phyloP scores from a whole-genome alignment of 805 yeast species.

The Candida chauliodis region DNA sequence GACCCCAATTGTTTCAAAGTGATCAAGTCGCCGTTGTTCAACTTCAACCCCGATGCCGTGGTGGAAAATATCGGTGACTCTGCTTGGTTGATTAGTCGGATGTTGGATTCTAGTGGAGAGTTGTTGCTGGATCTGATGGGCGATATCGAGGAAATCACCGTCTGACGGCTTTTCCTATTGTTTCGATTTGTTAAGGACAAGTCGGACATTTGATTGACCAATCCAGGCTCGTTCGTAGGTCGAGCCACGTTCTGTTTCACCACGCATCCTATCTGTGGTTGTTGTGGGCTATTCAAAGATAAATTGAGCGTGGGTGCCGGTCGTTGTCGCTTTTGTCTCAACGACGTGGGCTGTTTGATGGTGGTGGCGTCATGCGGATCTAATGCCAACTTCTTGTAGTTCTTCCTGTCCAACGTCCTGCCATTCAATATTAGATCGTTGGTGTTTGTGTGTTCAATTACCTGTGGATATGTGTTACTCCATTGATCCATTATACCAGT shows the following conservation, averaged over 20 bases:
- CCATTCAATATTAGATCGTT: slow-evolving; percentile 24
- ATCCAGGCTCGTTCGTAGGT: slow-evolving; percentile 14
- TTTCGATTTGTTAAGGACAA: slow-evolving; percentile 17
- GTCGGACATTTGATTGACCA: slow-evolving; percentile 25
- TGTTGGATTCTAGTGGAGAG: slow-evolving; percentile 16
- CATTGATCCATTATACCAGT: too few relatives aligned
- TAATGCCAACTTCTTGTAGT: slow-evolving; percentile 34
- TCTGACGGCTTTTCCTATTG: slow-evolving; percentile 28
- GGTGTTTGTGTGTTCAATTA: too few relatives aligned
- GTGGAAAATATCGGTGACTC: slow-evolving; percentile 25
- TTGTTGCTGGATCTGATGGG: slow-evolving; percentile 32
- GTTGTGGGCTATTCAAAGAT: not conserved
- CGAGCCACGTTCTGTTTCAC: slow-evolving; percentile 7
- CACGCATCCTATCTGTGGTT: slow-evolving; percentile 2
- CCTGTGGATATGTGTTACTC: too few relatives aligned
- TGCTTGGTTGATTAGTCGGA: slow-evolving; percentile 7
- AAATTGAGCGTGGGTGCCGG: slow-evolving; percentile 31
- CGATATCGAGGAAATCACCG: slow-evolving; percentile 40
- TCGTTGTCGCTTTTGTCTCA: slow-evolving; percentile 21
- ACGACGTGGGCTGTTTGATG: slow-evolving; percentile 11
- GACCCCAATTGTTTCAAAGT: slow-evolving; percentile 77
- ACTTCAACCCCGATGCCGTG: slow-evolving; percentile 28
- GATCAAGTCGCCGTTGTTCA: slow-evolving; percentile 59
- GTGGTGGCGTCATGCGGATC: slow-evolving; percentile 1
- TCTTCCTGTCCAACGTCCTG: slow-evolving; percentile 37